Base-by-base conservation (phyloP, 768 basidiomycete genomes). In the Psilocybe tampanensis region DNA sequence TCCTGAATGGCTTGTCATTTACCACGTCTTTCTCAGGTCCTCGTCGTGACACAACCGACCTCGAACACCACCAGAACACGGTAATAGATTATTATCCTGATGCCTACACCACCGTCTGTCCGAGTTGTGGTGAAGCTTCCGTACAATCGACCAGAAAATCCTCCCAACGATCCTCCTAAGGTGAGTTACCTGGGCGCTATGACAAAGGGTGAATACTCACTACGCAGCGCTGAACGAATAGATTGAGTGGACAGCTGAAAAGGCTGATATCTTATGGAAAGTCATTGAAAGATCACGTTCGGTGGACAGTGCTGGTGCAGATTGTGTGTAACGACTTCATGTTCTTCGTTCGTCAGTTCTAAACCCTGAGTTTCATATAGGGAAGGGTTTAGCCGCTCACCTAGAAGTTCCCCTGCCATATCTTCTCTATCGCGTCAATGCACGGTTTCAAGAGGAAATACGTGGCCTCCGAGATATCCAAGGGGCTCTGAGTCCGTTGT, bases 231-330 rank as follows among this genome's bases (percentile, higher is more conserved):
- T 53, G 52, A 58, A n/a, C n/a, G n/a, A n/a, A 56, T 65, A 94
- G 92, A 87, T 94, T 69, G 87, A 90, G 76, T 94, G 92, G 92
- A 90, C 82, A 42, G 62, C 82, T 8, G 90, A 93, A 56, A 94
- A 94, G 69, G 92, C 93, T 44, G 87, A 88, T 59, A 83, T 91
- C 6, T 76, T 94, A 8, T 94, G 92, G 92, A 90, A 92, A 70
- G 89, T 90, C 43, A 92, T 94, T 60, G 87, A 91, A 52, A 81
- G 84, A 63, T 90, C 90, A 32, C 81, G 90, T 53, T 81, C 86
- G 5, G 83, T 81, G 24, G 89, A 92, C 59, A 86, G 85, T 52
- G 82, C 84, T 17, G 89, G 84, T 39, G 85, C 90, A 34, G 92
- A 94, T 70, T 94, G 92, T 92, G 66, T 74, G 88, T 79, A 41